These are phyloP conservation scores for Maudiozyma bulderi DNA, from an alignment of 805 yeast genomes.

Conservation along the genomic window DNA sequence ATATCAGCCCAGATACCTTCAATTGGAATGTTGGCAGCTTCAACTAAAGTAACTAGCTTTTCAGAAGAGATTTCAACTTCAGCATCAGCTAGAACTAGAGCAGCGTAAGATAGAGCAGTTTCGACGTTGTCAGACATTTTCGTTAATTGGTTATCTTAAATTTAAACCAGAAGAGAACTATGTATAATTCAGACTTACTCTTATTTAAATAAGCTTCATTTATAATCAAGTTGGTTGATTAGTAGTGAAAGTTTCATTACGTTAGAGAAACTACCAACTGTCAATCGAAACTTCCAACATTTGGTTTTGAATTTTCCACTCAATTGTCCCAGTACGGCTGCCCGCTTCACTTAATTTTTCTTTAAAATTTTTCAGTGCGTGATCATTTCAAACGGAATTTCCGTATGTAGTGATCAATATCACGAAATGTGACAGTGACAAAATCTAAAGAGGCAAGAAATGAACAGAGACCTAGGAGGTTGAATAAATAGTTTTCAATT, in stretches of 20 bases:
- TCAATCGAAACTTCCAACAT: too few relatives aligned
- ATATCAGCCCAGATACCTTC: constrained; percentile 76
- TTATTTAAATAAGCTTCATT: neutral
- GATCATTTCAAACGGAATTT: neutral
- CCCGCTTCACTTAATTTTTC: neutral
- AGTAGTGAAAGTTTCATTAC: neutral
- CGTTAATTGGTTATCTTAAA: neutral
- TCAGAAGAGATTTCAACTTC: constrained; percentile 86
- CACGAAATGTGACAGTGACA: neutral
- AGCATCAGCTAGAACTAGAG: constrained; percentile 95
- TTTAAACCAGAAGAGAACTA: constrained; percentile 19
- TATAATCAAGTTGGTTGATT: too few relatives aligned
- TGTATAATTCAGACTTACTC: neutral
- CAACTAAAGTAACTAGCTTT: constrained; percentile 61
- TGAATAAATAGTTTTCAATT: too few relatives aligned
- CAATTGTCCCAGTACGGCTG: neutral
- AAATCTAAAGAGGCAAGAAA: too few relatives aligned
- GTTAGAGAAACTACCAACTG: too few relatives aligned
- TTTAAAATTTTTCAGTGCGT: neutral
- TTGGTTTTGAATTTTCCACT: too few relatives aligned
- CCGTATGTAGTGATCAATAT: neutral
- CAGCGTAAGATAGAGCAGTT: constrained; percentile 95
- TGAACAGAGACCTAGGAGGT: too few relatives aligned
- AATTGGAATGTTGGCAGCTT: constrained; percentile 57
- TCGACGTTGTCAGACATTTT: constrained; percentile 43